These are phyloP conservation scores for Torulaspora franciscae DNA, from an alignment of 805 yeast genomes.

Conservation along the genomic window DNA sequence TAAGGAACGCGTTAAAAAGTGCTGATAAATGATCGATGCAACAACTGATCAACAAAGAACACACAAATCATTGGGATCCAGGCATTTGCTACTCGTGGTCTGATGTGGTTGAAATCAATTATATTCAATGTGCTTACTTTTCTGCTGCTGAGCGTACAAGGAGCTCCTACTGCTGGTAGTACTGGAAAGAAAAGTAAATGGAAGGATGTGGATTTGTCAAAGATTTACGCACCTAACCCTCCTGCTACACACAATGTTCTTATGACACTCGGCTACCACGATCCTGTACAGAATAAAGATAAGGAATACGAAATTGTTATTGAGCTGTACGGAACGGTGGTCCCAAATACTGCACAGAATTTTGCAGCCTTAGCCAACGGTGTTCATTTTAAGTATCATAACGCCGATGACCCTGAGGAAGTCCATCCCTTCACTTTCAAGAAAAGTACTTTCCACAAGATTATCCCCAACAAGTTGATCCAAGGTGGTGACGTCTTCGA, in stretches of 20 bases:
- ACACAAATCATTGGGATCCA: neutral
- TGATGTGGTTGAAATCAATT: conserved; percentile 1
- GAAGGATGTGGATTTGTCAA: conserved; percentile 12
- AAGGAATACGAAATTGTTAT: conserved; percentile 40
- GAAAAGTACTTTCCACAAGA: conserved; percentile 65
- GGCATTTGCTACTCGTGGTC: neutral
- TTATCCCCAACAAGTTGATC: conserved; percentile 68
- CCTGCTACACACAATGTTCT: conserved; percentile 29
- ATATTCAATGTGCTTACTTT: conserved; percentile 1
- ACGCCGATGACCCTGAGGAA: conserved; percentile 30
- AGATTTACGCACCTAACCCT: conserved; percentile 34
- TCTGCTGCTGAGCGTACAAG: conserved; percentile 4
- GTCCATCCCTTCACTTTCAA: conserved; percentile 42
- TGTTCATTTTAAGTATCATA: conserved; percentile 35
- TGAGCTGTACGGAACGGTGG: conserved; percentile 62
- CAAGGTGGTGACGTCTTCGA: conserved; percentile 85
- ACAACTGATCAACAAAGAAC: neutral
- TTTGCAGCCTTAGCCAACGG: conserved; percentile 48
- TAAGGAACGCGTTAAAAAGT: neutral
- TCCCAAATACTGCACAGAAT: conserved; percentile 59
- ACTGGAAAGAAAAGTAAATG: conserved; percentile 7
- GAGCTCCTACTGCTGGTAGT: conserved; percentile 7
- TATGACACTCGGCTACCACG: conserved; percentile 27
- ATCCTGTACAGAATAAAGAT: conserved; percentile 14
- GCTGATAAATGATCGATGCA: neutral